Evolutionary conservation across 768 basidiomycete genomes (phyloP).

Genomic region (Leccinum aurantiacum): DNA sequence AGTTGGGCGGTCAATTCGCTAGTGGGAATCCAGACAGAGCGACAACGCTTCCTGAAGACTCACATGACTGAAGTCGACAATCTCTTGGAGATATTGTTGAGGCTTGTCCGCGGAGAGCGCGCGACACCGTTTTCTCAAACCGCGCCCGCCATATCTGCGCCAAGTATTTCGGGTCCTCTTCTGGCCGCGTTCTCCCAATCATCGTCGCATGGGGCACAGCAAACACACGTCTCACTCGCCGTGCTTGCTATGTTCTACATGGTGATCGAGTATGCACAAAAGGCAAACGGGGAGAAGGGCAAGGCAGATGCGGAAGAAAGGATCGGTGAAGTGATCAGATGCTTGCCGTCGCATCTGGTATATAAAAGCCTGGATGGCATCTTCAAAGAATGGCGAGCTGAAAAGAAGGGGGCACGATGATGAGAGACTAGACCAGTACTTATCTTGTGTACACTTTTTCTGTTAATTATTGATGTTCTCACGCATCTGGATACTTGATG

Average conservation of each 20-base stretch:
- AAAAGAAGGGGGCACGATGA: constrained; percentile 68
- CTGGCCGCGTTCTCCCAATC: constrained; percentile 68
- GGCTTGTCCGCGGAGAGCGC: constrained; percentile 88
- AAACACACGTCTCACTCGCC: constrained; percentile 92
- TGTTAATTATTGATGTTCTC: constrained; percentile 15
- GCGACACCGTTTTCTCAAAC: constrained; percentile 68
- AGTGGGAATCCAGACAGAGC: constrained; percentile 69
- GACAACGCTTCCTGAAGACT: constrained; percentile 85
- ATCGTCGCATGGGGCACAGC: constrained; percentile 81
- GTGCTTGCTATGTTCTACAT: constrained; percentile 90
- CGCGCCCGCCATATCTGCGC: constrained; percentile 58
- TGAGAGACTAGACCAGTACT: constrained; percentile 13
- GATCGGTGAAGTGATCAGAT: constrained; percentile 87
- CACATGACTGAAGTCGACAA: constrained; percentile 87
- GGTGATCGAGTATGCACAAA: constrained; percentile 77
- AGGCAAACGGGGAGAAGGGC: constrained; percentile 64
- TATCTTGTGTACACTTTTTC: constrained; percentile 1
- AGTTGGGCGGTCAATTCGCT: constrained; percentile 87
- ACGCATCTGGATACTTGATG: constrained; percentile 22
- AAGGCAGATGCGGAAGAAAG: constrained; percentile 71
- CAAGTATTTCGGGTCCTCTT: constrained; percentile 66
- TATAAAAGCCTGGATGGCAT: constrained; percentile 93
- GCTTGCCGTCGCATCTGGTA: constrained; percentile 81
- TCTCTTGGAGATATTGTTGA: constrained; percentile 87
- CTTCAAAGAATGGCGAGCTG: constrained; percentile 88